Evolutionary conservation across 2,329 filamentous ascomycete species (phyloP), one percentile per base, ranked within the genome.

Genomic region (Emmonsiellopsis sp.): DNA sequence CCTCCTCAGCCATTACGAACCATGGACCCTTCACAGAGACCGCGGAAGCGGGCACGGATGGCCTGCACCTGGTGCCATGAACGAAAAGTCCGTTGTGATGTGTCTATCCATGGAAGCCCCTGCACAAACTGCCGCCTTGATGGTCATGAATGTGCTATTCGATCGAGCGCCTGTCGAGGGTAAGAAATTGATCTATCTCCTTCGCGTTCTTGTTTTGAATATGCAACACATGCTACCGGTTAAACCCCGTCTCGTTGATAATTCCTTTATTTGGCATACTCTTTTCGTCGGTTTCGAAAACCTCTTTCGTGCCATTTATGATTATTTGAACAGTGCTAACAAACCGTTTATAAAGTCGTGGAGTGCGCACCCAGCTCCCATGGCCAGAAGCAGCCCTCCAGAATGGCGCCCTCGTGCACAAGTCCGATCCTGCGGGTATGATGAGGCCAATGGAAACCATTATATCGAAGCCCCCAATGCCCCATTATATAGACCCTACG

Each of bases 161-260:
- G 42, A 65, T 65, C 45, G 63, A 69, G 27, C 59, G 64, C 42
- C 65, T 65, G 45, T 63, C 67, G 56, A 61, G 63, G 14, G 63
- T 64, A 1, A 63, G 65, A 53, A 60, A 42, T 27, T 6, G 65
- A 63, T n/a, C 60, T 57, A 46, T 77, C 76, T 6, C 79, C 73
- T 63, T 78, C 77, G 67, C 78, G 78, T 53, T 79, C 75, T 60
- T 75, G 75, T 45, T 72, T 77, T 52, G 75, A 78, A 57, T 74
- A 72, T 54, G 74, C 77, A 58, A 68, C 66, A 0, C 71, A 71
- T 57, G 62, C 76, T 50, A 66, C 72, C 53, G 17, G 34, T 34
- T 17, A 49, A 43, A 13, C 43, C 27, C 7, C 11, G 21, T 53
- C 58, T 31, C 59, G 58, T 37, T 58, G 53, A 57, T 58, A 55